phyloP scores from a whole-genome alignment of 1,139 yeast genomes.

The Magnusiomyces ingens region DNA sequence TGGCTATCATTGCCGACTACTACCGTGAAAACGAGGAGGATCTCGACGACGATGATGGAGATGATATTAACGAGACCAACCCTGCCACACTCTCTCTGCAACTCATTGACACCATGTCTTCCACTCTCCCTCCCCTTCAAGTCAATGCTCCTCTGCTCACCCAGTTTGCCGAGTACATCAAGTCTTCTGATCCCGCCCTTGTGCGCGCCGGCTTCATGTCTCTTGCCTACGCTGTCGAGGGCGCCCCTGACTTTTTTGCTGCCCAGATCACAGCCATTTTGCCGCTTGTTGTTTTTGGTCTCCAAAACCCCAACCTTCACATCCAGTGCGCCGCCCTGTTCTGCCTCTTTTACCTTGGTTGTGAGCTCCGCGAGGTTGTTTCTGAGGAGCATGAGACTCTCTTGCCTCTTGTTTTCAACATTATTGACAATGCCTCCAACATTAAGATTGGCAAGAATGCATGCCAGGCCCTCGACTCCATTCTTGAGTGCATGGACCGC shows the following conservation, averaged over 20 bases:
- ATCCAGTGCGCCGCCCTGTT: conserved; percentile 86
- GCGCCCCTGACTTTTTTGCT: conserved; percentile 89
- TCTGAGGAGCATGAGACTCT: conserved; percentile 77
- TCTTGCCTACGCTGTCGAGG: conserved; percentile 77
- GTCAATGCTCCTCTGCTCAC: conserved; percentile 76
- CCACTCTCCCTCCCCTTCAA: conserved; percentile 87
- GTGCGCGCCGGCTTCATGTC: conserved; percentile 85
- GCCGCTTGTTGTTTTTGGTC: conserved; percentile 65
- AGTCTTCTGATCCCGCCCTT: conserved; percentile 62
- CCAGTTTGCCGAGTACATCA: conserved; percentile 54
- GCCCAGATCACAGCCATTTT: conserved; percentile 68
- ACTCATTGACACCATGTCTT: conserved; percentile 68
- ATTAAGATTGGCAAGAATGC: conserved; percentile 86
- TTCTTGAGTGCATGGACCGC: conserved; percentile 84
- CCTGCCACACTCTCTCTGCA: conserved; percentile 77
- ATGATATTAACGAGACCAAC: conserved; percentile 83
- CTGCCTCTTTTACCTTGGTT: conserved; percentile 69
- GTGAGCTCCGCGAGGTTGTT: conserved; percentile 76
- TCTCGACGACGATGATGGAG: conserved; percentile 77
- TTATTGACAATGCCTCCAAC: conserved; percentile 80
- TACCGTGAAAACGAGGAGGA: conserved; percentile 54
- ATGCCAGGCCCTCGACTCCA: conserved; percentile 82
- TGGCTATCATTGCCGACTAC: conserved; percentile 75
- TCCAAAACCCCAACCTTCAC: conserved; percentile 66
- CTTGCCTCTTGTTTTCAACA: conserved; percentile 78